These are phyloP conservation scores for Corynascus novoguineensis DNA, from an alignment of 495 filamentous ascomycete species.

Conservation along the genomic window DNA sequence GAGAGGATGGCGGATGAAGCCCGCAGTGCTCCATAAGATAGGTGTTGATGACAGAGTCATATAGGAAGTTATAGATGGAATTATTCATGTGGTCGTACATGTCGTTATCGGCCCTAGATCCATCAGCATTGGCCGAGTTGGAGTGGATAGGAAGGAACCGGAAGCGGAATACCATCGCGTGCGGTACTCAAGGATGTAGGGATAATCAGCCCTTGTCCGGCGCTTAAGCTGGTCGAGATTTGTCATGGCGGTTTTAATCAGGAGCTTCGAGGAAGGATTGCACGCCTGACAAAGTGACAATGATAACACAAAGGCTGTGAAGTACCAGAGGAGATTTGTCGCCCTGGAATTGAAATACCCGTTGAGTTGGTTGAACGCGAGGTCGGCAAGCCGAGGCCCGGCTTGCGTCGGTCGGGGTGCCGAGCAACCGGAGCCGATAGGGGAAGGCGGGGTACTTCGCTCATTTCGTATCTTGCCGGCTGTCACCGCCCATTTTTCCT, in stretches of 20 bases:
- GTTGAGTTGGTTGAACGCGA: too few relatives aligned
- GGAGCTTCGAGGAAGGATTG: too few relatives aligned
- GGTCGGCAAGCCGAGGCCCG: constrained; percentile 8
- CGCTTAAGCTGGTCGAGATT: constrained; percentile 49
- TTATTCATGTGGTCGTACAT: constrained; percentile 92
- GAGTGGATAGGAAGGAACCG: not conserved
- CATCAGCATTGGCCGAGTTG: not conserved
- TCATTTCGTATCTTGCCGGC: not conserved
- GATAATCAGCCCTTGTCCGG: constrained; percentile 66
- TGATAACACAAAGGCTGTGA: too few relatives aligned
- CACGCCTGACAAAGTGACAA: too few relatives aligned
- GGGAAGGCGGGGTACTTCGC: constrained; percentile 2
- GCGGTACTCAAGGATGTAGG: constrained; percentile 73
- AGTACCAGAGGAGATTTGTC: too few relatives aligned
- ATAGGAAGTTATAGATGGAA: constrained; percentile 72
- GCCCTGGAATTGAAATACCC: too few relatives aligned
- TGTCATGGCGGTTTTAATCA: constrained; percentile 26
- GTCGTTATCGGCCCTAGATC: constrained; percentile 64
- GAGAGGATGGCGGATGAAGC: constrained; percentile 61
- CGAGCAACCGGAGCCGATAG: not conserved
- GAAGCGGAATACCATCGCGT: constrained; percentile 69
- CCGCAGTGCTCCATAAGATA: constrained; percentile 80
- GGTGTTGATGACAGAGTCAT: constrained; percentile 84
- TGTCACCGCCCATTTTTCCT: constrained; percentile 5
- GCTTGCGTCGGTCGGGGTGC: not conserved